A percentile compares a stretch with the other conserved stretches of the same genome.
Evolutionary conservation across 768 basidiomycete genomes (phyloP).

Genomic region (Lactifluus pinguis): DNA sequence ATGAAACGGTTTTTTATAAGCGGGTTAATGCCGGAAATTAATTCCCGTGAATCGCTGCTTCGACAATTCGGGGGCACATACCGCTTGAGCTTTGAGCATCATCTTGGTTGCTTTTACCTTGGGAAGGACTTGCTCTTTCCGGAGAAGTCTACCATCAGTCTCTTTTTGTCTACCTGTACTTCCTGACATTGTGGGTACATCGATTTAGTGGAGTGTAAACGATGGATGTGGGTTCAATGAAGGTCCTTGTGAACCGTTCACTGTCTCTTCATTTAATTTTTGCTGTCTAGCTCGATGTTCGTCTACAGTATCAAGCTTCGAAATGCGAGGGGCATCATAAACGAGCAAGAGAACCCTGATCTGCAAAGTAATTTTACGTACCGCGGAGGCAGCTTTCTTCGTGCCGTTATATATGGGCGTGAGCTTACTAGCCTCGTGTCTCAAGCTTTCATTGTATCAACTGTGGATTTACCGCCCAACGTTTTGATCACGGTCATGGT

Average conservation of each 20-base stretch:
- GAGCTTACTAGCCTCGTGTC: constrained; percentile 23
- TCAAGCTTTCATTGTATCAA: not conserved
- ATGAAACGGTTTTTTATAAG: constrained; percentile 22
- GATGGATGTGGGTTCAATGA: constrained; percentile 72
- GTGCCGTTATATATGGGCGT: constrained; percentile 78
- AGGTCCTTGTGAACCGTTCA: constrained; percentile 51
- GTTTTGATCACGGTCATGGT: constrained; percentile 57
- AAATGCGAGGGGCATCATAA: constrained; percentile 68
- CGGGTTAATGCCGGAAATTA: constrained; percentile 54
- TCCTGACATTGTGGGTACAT: constrained; percentile 32
- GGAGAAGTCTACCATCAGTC: constrained; percentile 54
- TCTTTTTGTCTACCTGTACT: constrained; percentile 47
- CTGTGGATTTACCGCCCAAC: constrained; percentile 35
- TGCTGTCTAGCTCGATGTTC: constrained; percentile 73
- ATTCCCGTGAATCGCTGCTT: constrained; percentile 45
- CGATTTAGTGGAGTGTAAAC: constrained; percentile 60
- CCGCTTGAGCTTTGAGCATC: constrained; percentile 56
- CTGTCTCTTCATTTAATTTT: constrained; percentile 54
- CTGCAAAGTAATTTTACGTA: constrained; percentile 70
- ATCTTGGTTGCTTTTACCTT: constrained; percentile 36
- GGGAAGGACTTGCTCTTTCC: constrained; percentile 50
- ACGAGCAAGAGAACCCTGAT: constrained; percentile 51
- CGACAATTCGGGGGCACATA: constrained; percentile 21
- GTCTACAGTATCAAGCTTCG: constrained; percentile 43
- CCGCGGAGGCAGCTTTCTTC: constrained; percentile 78